Base-by-base conservation (phyloP, 1,139 yeast species). In the Kodamaea fungicola region DNA sequence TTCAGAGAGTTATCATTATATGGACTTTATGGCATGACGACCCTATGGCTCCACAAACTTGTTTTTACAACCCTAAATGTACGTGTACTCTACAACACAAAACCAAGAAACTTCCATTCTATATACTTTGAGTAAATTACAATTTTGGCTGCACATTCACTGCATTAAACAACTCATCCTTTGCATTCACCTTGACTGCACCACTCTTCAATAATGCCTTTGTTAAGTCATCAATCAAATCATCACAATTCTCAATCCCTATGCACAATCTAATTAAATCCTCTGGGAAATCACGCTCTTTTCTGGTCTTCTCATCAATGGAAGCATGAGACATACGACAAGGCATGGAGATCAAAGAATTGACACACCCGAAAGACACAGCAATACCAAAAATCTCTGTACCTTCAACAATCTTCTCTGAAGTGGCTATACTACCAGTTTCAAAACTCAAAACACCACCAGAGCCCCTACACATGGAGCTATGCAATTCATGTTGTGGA, bases 291-390 rank as follows among this genome's bases (percentile, higher is more conserved):
- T 82, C 88, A 55, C 97, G 76, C 60, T 85, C 95, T 42, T 82
- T 81, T 58, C 96, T 76, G 7, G 89, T 82, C 53, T 85, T 80
- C 28, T 89, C 83, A 54, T 88, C 96, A 46, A 90, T 89, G 5
- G 96, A 83, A n/a, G 97, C 97, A 57, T 89, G 97, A 2, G 96
- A 86, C 97, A 89, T 89, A 60, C 79, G 79, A 61, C 96, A 87
- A 8, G 97, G 97, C 83, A 89, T 78, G 33, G 94, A 84, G 42
- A 90, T 87, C 52, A 90, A 71, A 12, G 96, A 86, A 63, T 88
- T 87, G 41, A 90, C 96, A 59, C 96, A 85, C 12, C 97, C 97
- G 62, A 90, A 90, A 5, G 95, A 85, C 4, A 90, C 97, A 7
- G 96, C 87, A 47, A 90, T 88, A 28, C 92, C 89, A 68, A 86